Evolutionary conservation across 2,329 filamentous ascomycete species (phyloP).

Genomic region (Pseudogymnoascus sp.): DNA sequence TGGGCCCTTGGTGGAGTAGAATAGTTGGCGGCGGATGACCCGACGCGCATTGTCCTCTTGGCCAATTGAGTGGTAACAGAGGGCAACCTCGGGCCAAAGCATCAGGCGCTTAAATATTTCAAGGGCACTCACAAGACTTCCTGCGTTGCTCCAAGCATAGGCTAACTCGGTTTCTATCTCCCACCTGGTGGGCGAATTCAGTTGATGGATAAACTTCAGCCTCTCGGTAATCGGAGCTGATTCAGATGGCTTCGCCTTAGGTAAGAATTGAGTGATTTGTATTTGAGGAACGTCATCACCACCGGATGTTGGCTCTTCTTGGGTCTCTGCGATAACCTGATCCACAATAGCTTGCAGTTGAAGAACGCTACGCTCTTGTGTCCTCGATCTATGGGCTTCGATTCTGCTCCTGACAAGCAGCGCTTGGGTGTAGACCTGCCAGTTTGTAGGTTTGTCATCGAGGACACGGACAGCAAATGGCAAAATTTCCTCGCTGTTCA

Average conservation of each 20-base stretch:
- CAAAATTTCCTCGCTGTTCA: conserved; percentile 88
- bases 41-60: conserved; percentile 72
- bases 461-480: conserved; percentile 87
- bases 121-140: conserved; percentile 78
- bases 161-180: conserved; percentile 90
- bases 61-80: conserved; percentile 54
- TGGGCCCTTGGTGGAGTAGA: conserved; percentile 47
- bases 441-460: conserved; percentile 83
- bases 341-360: conserved; percentile 94
- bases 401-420: conserved; percentile 83
- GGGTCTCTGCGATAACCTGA: conserved; percentile 83
- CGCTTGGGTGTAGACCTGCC: conserved; percentile 95
- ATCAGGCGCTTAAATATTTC: conserved; percentile 92
- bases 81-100: conserved; percentile 89
- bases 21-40: conserved; percentile 71
- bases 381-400: conserved; percentile 78
- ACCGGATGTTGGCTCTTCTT: conserved; percentile 18
- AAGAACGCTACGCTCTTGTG: conserved; percentile 78
- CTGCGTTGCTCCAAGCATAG: conserved; percentile 81
- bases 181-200: conserved; percentile 82
- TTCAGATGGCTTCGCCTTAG: conserved; percentile 64
- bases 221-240: conserved; percentile 70
- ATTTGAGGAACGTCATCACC: conserved; percentile 30
- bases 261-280: conserved; percentile 70
- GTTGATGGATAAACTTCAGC: conserved; percentile 72